Evolutionary conservation across 148 eudicot genomes (phyloP).

Genomic region (Vaccinium myrtillus): DNA sequence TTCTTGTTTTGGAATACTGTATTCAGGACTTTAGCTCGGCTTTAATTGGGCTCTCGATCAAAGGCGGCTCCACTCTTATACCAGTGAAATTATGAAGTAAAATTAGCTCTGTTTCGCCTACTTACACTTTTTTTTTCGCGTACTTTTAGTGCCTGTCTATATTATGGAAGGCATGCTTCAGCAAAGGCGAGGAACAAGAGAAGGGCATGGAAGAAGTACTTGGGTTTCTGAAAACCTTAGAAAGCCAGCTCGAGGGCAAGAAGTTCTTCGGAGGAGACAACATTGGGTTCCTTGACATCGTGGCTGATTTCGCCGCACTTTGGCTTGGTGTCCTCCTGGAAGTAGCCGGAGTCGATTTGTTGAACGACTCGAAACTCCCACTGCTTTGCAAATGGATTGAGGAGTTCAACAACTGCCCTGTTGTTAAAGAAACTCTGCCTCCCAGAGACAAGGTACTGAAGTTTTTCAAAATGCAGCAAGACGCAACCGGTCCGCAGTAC

Average conservation of each 20-base stretch:
- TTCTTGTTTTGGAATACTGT: too few relatives aligned
- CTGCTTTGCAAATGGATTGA: conserved; percentile 1
- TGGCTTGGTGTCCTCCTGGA: conserved; percentile 41
- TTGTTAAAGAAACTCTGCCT: background rate
- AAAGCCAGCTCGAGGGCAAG: conserved; percentile 39
- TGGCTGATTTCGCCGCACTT: conserved; percentile 32
- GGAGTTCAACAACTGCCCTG: background rate
- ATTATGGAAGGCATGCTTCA: conserved; percentile 23
- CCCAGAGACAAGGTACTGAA: background rate
- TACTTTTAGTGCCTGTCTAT: conserved; percentile 14
- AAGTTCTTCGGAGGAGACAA: conserved; percentile 51
- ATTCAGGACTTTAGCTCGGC: too few relatives aligned
- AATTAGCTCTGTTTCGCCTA: too few relatives aligned
- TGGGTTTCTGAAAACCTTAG: conserved; percentile 32
- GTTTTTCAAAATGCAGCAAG: background rate
- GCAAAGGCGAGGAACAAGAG: conserved; percentile 35
- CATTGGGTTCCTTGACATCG: conserved; percentile 46
- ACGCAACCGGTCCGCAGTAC: background rate
- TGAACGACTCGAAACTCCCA: conserved; percentile 39
- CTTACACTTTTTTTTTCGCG: too few relatives aligned
- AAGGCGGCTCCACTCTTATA: too few relatives aligned
- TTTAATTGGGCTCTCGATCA: too few relatives aligned
- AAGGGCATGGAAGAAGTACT: conserved; percentile 34
- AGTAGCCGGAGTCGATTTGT: conserved; percentile 23
- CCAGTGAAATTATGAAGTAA: too few relatives aligned